Percentiles rank a stretch among this genome's conserved stretches.
Evolutionary conservation across 1,139 yeast species (phyloP).

Genomic region (Diutina rugosa): DNA sequence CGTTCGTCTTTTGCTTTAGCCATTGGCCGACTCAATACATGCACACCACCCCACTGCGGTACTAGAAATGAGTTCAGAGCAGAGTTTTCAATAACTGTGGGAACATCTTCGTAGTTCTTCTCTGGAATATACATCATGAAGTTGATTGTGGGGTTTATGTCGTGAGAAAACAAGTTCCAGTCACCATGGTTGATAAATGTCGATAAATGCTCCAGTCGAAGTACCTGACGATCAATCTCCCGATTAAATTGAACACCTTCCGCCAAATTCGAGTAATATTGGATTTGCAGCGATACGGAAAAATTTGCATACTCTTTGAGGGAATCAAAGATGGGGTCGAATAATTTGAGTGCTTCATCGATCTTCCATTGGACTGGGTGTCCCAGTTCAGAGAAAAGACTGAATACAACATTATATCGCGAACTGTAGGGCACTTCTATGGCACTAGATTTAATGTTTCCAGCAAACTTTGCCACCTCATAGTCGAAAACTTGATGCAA

Average conservation of each 20-base stretch:
- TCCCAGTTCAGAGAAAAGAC: constrained; percentile 33
- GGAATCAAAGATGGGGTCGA: neutral
- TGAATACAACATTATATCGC: constrained; percentile 53
- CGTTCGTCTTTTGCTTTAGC: constrained; percentile 10
- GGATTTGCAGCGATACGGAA: constrained; percentile 68
- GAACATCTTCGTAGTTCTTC: constrained; percentile 26
- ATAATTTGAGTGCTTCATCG: constrained; percentile 13
- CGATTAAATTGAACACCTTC: constrained; percentile 14
- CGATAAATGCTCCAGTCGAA: constrained; percentile 37
- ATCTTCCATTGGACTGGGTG: constrained; percentile 42
- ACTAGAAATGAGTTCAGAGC: constrained; percentile 57
- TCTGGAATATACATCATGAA: constrained; percentile 55
- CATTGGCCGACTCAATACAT: constrained; percentile 33
- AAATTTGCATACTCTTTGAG: constrained; percentile 45
- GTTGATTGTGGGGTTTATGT: constrained; percentile 52
- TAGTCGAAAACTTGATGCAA: neutral
- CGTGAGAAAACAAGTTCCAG: constrained; percentile 55
- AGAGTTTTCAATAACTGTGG: constrained; percentile 32
- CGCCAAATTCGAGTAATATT: constrained; percentile 44
- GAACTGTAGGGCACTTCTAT: constrained; percentile 46
- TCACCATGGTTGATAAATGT: constrained; percentile 69
- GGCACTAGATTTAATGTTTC: neutral
- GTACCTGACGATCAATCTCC: constrained; percentile 13
- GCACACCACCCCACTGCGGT: constrained; percentile 86
- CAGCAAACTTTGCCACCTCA: neutral